These are phyloP conservation scores for Panicum virgatum DNA, from an alignment of 202 grass and related monocot genomes.

Conservation along the genomic window DNA sequence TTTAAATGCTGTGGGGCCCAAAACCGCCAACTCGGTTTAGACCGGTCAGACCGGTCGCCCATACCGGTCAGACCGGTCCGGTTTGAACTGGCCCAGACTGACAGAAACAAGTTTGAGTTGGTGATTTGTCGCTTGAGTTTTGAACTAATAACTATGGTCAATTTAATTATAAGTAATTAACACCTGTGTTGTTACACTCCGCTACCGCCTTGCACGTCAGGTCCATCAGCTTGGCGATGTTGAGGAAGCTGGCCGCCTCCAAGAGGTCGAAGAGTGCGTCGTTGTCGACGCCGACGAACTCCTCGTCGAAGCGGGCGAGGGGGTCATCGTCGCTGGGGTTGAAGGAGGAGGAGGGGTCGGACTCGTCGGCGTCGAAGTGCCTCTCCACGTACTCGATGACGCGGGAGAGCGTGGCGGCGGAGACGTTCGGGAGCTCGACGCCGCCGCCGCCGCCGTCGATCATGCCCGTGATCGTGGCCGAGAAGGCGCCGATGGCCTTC, in stretches of 20 bases:
- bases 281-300: conserved; percentile 19
- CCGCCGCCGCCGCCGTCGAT: conserved; percentile 31
- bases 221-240: conserved; percentile 35
- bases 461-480: conserved; percentile 21
- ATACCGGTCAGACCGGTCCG: too few relatives aligned
- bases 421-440: conserved; percentile 42
- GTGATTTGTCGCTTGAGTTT: too few relatives aligned
- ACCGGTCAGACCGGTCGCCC: too few relatives aligned
- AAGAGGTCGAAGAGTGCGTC: conserved; percentile 17
- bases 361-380: conserved; percentile 15
- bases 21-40: too few relatives aligned
- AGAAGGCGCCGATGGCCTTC: conserved; percentile 41
- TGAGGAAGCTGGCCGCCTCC: conserved; percentile 36
- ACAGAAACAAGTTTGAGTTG: too few relatives aligned
- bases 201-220: conserved; percentile 51
- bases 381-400: conserved; percentile 56
- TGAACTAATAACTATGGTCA: too few relatives aligned
- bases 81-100: too few relatives aligned
- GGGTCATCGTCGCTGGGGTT: background rate
- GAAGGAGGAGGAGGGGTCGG: too few relatives aligned
- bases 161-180: too few relatives aligned
- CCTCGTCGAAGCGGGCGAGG: conserved; percentile 34
- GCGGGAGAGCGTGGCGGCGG: conserved; percentile 45
- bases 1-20: too few relatives aligned
- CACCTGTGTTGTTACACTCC: too few relatives aligned